Evolutionary conservation across 2,329 filamentous ascomycete genomes (phyloP).

Genomic region (Shiraia bambusicola): DNA sequence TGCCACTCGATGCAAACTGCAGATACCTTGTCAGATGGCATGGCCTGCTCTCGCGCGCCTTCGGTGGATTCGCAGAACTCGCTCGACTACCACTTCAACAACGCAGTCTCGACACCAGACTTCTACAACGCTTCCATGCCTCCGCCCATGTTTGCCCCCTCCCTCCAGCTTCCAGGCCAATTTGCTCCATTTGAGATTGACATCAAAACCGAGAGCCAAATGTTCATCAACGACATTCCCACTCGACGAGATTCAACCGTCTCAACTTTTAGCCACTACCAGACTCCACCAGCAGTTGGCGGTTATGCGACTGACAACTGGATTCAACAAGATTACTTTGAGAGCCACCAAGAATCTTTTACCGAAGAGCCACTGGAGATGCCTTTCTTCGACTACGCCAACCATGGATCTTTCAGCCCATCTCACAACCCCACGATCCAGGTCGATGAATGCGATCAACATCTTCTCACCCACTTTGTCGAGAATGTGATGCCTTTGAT

Average conservation of each 20-base stretch:
- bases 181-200: slow-evolving; percentile 88
- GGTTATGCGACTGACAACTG: slow-evolving; percentile 70
- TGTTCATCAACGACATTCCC: slow-evolving; percentile 88
- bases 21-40: slow-evolving; percentile 74
- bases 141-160: slow-evolving; percentile 47
- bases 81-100: slow-evolving; percentile 65
- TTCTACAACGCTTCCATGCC: slow-evolving; percentile 64
- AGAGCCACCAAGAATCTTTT: slow-evolving; percentile 68
- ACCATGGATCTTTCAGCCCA: slow-evolving; percentile 63
- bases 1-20: slow-evolving; percentile 81
- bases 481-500: slow-evolving; percentile 82
- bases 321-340: slow-evolving; percentile 70
- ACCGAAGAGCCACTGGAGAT: slow-evolving; percentile 60
- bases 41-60: slow-evolving; percentile 68
- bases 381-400: slow-evolving; percentile 79
- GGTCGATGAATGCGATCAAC: slow-evolving; percentile 84
- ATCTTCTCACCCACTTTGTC: slow-evolving; percentile 86
- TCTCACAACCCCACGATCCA: slow-evolving; percentile 72
- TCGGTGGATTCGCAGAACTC: slow-evolving; percentile 81
- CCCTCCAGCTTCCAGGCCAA: slow-evolving; percentile 57
- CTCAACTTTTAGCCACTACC: slow-evolving; percentile 90
- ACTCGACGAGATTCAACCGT: slow-evolving; percentile 82
- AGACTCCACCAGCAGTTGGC: slow-evolving; percentile 72
- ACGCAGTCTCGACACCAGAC: slow-evolving; percentile 58
- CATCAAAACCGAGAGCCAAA: slow-evolving; percentile 91